These are phyloP conservation scores for Vitis rotundifolia DNA, from an alignment of 164 flowering plant genomes.

Conservation along the genomic window DNA sequence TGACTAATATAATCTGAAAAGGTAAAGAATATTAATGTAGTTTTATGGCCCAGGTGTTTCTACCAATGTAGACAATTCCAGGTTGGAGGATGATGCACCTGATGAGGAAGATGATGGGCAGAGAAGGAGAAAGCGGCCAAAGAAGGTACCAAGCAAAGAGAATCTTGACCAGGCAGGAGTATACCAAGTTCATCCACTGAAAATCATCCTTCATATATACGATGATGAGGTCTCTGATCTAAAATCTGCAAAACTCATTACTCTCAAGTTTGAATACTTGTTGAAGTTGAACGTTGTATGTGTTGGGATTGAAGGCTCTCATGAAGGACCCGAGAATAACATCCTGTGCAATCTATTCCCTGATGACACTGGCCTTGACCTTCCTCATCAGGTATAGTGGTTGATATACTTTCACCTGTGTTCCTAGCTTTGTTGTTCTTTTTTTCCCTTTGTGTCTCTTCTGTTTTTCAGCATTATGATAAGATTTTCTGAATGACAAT, in stretches of 20 bases:
- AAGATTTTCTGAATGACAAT: conserved; percentile 16
- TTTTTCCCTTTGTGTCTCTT: background rate
- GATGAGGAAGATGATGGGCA: conserved; percentile 98
- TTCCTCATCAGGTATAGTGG: conserved; percentile 83
- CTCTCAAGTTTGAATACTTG: conserved; percentile 86
- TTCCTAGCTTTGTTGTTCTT: background rate
- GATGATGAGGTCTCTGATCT: conserved; percentile 66
- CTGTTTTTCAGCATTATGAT: background rate
- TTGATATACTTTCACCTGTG: background rate
- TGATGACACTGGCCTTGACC: conserved; percentile 86
- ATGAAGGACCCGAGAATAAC: conserved; percentile 57
- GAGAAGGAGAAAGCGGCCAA: conserved; percentile 90
- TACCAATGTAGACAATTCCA: conserved; percentile 48
- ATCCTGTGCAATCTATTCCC: conserved; percentile 92
- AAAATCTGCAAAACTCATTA: conserved; percentile 58
- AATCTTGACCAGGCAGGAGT: conserved; percentile 58
- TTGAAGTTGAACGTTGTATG: conserved; percentile 81
- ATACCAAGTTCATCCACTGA: conserved; percentile 82
- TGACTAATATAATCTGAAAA: conserved; percentile 1
- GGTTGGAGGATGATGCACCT: conserved; percentile 71
- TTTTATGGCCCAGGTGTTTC: conserved; percentile 41
- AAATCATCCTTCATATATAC: conserved; percentile 67
- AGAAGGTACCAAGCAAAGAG: conserved; percentile 65
- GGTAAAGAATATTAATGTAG: background rate
- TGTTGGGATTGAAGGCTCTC: conserved; percentile 81